Percentiles rank a stretch among this genome's conserved stretches.
Conservation (phyloP, 768 basidiomycete species). For the Rickenella mellea region DNA sequence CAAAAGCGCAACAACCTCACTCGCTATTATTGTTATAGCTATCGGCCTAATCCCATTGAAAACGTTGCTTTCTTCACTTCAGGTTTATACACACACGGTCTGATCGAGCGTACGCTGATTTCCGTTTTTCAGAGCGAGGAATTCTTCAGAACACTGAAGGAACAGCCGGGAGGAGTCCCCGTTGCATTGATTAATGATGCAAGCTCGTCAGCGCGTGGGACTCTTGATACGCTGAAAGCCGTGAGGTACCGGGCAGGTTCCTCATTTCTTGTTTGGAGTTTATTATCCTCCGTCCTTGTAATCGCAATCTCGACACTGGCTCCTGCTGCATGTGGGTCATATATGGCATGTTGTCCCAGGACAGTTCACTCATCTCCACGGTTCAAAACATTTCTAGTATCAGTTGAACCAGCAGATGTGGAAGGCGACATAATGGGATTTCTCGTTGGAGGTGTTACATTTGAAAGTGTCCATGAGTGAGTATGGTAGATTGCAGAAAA, state of each 20-base stretch:
- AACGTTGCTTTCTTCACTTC: conserved; percentile 10
- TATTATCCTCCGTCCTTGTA: conserved; percentile 12
- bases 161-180: conserved; percentile 12
- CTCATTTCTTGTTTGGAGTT: conserved; percentile 13
- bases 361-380: neutral
- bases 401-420: neutral
- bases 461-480: neutral
- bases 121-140: conserved; percentile 5
- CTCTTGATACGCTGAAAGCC: conserved; percentile 7
- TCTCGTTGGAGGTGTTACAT: neutral
- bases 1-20: conserved; percentile 18
- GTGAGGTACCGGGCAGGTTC: conserved; percentile 13
- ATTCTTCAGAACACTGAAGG: conserved; percentile 17
- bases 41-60: conserved; percentile 18
- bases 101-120: neutral
- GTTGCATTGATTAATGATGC: conserved; percentile 14
- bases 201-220: conserved; percentile 16
- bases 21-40: conserved; percentile 19
- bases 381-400: neutral
- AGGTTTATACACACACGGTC: too few species aligned
- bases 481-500: too few species aligned
- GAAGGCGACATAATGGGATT: neutral
- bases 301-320: conserved; percentile 14
- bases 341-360: neutral
- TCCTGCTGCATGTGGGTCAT: conserved; percentile 17